phyloP scores from a whole-genome alignment of 208 protist genomes.

The Trypanosoma caninum region DNA sequence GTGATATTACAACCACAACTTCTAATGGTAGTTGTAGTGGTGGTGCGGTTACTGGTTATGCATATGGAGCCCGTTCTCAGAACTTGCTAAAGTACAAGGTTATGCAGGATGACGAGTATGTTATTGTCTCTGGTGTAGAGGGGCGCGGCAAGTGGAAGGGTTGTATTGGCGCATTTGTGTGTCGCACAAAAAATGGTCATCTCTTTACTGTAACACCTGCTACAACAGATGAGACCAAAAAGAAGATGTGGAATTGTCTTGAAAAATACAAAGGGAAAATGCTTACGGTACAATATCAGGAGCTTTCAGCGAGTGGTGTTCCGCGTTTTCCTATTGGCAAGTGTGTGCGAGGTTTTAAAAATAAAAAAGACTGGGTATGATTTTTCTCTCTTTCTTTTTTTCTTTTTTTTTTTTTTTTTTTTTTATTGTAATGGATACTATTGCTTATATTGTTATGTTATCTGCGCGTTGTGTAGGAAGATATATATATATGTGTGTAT shows the following conservation, averaged over 20 bases:
- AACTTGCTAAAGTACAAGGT: constrained; percentile 88
- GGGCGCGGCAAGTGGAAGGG: constrained; percentile 84
- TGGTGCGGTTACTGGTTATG: constrained; percentile 49
- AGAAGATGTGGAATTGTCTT: constrained; percentile 55
- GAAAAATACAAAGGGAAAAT: constrained; percentile 71
- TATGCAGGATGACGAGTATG: constrained; percentile 88
- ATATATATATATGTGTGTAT: constrained; percentile 12
- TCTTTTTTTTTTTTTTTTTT: constrained; percentile 15
- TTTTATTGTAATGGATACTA: neutral
- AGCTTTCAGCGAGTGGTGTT: constrained; percentile 74
- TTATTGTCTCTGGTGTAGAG: constrained; percentile 77
- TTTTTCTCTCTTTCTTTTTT: constrained; percentile 4
- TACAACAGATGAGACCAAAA: constrained; percentile 65
- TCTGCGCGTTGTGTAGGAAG: too few relatives aligned
- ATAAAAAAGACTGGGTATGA: constrained; percentile 78
- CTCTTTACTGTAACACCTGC: constrained; percentile 76
- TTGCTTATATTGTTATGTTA: too few relatives aligned
- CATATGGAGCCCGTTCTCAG: constrained; percentile 72
- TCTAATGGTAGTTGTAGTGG: neutral
- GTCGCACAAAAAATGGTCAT: constrained; percentile 43
- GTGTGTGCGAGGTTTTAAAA: constrained; percentile 60
- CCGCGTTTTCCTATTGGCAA: constrained; percentile 88
- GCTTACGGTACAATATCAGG: constrained; percentile 87
- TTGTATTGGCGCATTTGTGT: constrained; percentile 81
- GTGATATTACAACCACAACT: neutral